Evolutionary conservation across 768 basidiomycete species (phyloP), one percentile per base, ranked within the genome.

Genomic region (Lactarius hengduanensis): DNA sequence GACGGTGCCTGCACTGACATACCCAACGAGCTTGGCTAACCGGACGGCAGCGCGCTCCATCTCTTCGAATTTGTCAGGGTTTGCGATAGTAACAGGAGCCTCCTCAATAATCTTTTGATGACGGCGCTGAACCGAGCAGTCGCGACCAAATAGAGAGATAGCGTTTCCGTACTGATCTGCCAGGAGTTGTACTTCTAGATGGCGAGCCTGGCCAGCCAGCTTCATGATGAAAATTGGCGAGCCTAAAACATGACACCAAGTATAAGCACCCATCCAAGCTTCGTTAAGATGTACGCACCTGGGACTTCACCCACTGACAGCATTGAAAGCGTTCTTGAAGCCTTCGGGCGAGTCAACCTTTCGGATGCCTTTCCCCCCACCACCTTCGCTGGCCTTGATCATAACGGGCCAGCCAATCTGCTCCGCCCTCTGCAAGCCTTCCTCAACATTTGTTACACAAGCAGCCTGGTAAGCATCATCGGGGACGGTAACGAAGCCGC

Each of bases 21-120:
- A 99, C 38, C 97, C 97, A 61, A 99, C 97, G 47, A 99, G 86
- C 77, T 97, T 99, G 16, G 96, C 94, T n/a, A 99, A 82, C 72
- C 97, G 89, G 56, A 99, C 97, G n/a, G 97, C 97, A 16, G 97
- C 96, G 69, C 95, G 92, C 75, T 98, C 97, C 97, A 99, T 99
- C 77, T 95, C 80, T 76, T 96, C 94, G 72, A 98, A 98, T 8
- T 86, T 94, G 22, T 92, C 89, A 53, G 89, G 88, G 68, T 88
- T 89, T 9, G 97, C 97, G 70, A 99, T 98, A 4, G 96, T 98
- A 41, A 99, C 96, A 10, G 97, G 97, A 2, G 97, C 97, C 77
- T 99, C 97, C 78, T 99, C 97, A 69, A 99, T 99, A 72, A 99
- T 99, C 82, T 99, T 99, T 77, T 99, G 97, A 77, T 99, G 97